Evolutionary conservation across 1,284 basidiomycete species (phyloP), one percentile per base, ranked within the genome.

Genomic region (Neonothopanus nambi): DNA sequence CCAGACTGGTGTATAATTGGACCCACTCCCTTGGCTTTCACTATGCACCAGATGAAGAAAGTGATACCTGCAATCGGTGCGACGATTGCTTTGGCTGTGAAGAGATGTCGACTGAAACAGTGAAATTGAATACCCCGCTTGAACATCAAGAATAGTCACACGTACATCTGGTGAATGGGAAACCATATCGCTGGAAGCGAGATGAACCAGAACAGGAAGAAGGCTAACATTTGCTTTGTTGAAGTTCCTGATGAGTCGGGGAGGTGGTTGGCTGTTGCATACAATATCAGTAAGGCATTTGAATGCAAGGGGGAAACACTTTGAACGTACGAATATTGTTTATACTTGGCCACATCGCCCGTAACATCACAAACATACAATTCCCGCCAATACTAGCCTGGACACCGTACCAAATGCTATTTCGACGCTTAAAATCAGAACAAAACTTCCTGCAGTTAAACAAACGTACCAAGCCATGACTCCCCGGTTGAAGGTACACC

Each of bases 121-220:
- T 45, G 13, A 24, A n/a, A 20, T 48, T 35, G 5, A 38, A 37
- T 11, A 33, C 23, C 30, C 5, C 56, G 61, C 23, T 45, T 54
- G 18, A 55, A 36, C 45, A 52, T 51, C 20, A 56, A 36, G 44
- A 51, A 45, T 39, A 36, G 33, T 11, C n/a, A 61, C 50, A 63
- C 54, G 52, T 54, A 84, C 83, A 93, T 85, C 66, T 88, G 81
- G 73, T 92, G 88, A 40, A 92, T 84, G 3, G 88, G 88, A 55
- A 91, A 85, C 83, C 84, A 91, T 58, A 93, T 87, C 23, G 85
- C 82, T 3, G 90, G 88, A 11, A 94, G 75, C 30, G 84, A 89
- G 51, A 93, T 77, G 39, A 93, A 71, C 83, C 89, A 93, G 75
- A 93, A 95, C 57, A 95, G 74, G 76, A 94, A 87, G 79, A 95